Evolutionary conservation across 2,329 filamentous ascomycete genomes (phyloP), one percentile per base, ranked within the genome.

Genomic region (Furcasterigmium sp.): DNA sequence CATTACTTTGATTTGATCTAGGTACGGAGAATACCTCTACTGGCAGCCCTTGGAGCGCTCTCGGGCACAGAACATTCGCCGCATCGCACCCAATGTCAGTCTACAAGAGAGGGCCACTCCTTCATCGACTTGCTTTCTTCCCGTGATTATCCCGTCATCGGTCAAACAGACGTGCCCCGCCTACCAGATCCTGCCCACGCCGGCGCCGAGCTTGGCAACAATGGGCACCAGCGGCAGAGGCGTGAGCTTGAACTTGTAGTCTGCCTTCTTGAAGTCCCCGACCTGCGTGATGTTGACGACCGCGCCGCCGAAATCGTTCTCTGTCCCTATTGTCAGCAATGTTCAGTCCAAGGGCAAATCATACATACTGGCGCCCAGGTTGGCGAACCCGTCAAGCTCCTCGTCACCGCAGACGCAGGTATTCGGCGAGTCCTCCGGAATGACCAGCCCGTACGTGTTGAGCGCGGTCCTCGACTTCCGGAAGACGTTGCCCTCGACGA

Each of bases 361-460:
- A 15, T 4, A 67, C 70, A 56, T 56, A 74, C 72, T 64, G 3
- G 72, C 69, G 19, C 74, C 75, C 14, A 76, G 57, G 46, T 78
- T 78, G 4, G 71, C 73, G 52, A 63, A 78, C 0, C 74, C 74
- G 49, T 78, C 74, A 20, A 76, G 58, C 53, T 78, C 74, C 50
- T 68, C 67, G 38, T 78, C 75, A 2, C 74, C 75, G 10, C 72
- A 73, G 2, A 67, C 63, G 46, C 67, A 69, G 1, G 72, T 77
- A 46, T 78, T 78, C 0, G 75, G 75, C 35, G 68, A 72, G 46
- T 78, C 75, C 37, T 68, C 61, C 0, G 75, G 75, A n/a, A 78
- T 72, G 2, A 78, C 75, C 0, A 76, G 58, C 0, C 75, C 74
- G 41, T 78, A 76, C 0, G 75, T 76, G 50, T 66, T 73, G 19